Percentiles rank a stretch among this genome's conserved stretches.
Evolutionary conservation across 2,329 filamentous ascomycete species (phyloP).

Genomic region (Epichloe elymi): DNA sequence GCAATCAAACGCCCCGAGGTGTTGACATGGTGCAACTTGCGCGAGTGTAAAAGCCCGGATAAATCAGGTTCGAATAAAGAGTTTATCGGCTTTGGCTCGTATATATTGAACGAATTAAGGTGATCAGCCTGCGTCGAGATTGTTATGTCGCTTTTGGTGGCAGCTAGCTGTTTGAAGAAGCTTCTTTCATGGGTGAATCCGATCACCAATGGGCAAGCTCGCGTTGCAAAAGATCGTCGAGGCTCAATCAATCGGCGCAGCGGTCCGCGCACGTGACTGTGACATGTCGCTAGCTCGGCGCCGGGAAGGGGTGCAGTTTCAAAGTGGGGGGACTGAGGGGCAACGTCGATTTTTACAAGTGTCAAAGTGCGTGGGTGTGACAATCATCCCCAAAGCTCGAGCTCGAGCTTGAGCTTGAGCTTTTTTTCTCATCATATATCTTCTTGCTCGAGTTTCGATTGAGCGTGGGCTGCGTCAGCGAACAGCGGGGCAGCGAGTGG

Average conservation of each 20-base stretch:
- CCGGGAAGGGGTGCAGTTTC: background rate
- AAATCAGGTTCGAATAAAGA: too few species aligned
- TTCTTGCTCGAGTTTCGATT: too few species aligned
- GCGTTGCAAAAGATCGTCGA: background rate
- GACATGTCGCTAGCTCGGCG: background rate
- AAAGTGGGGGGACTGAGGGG: constrained; percentile 1
- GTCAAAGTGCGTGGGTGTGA: background rate
- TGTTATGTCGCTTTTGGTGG: too few species aligned
- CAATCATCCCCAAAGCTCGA: background rate
- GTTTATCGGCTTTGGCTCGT: background rate
- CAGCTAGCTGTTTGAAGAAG: background rate
- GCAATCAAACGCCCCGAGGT: background rate
- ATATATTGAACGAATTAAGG: background rate
- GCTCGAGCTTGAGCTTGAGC: background rate
- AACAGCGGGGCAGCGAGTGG: background rate
- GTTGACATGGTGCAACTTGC: background rate
- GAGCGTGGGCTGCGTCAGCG: background rate
- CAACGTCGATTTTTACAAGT: background rate
- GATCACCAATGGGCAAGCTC: background rate
- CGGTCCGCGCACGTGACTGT: background rate
- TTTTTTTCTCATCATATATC: background rate
- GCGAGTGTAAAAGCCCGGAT: background rate
- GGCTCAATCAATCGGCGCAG: background rate
- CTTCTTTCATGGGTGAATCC: background rate
- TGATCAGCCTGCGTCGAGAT: too few species aligned